These are phyloP conservation scores for Escovopsis weberi DNA, from an alignment of 2,329 filamentous ascomycete species.

Conservation along the genomic window DNA sequence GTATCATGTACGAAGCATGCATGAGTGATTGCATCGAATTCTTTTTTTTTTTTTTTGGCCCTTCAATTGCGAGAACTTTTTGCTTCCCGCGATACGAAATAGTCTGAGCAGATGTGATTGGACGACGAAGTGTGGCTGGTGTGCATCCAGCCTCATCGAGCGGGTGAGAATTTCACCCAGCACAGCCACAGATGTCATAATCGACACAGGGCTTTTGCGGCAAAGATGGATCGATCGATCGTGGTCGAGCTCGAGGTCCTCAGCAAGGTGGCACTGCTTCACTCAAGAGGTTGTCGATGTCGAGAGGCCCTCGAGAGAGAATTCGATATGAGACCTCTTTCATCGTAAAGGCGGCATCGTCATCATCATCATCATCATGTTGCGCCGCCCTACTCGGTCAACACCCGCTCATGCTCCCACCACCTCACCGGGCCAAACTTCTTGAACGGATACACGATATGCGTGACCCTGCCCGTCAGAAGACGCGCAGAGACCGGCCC, in stretches of 20 bases:
- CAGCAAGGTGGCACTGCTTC: too few relatives aligned
- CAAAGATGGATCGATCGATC: too few relatives aligned
- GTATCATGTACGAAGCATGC: too few relatives aligned
- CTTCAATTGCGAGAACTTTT: neutral
- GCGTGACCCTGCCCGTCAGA: conserved; percentile 59
- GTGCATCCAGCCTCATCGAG: too few relatives aligned
- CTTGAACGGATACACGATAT: conserved; percentile 54
- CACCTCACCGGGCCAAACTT: conserved; percentile 43
- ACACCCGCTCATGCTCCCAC: conserved; percentile 33
- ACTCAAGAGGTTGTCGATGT: too few relatives aligned
- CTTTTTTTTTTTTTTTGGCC: neutral
- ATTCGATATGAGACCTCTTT: neutral
- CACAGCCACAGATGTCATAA: too few relatives aligned
- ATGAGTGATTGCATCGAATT: too few relatives aligned
- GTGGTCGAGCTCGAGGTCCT: too few relatives aligned
- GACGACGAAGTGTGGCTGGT: neutral
- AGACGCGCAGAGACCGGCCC: conserved; percentile 67
- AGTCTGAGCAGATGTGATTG: neutral
- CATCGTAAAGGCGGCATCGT: conserved; percentile 1
- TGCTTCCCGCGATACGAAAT: neutral
- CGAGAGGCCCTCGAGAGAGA: too few relatives aligned
- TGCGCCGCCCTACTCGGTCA: conserved; percentile 6
- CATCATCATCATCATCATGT: too few relatives aligned
- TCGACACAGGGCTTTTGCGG: too few relatives aligned
- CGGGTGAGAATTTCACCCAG: too few relatives aligned